Base-by-base conservation (phyloP, 2,329 filamentous ascomycete genomes). In the Periglandula ipomoeae region DNA sequence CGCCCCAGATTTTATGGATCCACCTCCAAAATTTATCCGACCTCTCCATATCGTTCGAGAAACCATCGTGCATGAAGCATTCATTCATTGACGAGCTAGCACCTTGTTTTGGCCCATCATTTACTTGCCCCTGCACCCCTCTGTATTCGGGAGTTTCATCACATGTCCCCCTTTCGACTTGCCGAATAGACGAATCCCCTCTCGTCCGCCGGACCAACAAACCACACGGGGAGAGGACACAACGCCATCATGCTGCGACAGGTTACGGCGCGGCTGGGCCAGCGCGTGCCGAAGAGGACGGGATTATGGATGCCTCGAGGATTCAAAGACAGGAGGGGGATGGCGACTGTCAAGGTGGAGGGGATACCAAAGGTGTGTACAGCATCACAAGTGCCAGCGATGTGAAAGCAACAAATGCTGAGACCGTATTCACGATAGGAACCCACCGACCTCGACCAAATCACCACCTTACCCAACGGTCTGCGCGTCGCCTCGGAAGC, bases 401-500 rank as follows among this genome's bases (percentile, higher is more conserved):
- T 32, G 11, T 9, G 26, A 32, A 13, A 32, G 27, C 27, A 11
- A 32, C 27, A 32, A 3, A 32, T 32, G 30, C 30, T 32, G 15
- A 32, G 30, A 10, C 15, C 30, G 30, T 32, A 32, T 32, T 32
- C 10, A 15, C 15, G 10, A 3, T 13, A 68, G 67, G 90, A 97
- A 63, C 88, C 89, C 13, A 84, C 83, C 44, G 88, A 95, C 55
- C 80, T 95, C 59, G 89, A 96, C 66, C 75, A 85, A 56, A 84
- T 97, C 60, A 95, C 90, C 7, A 90, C 84, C 1, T 80, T 98
- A 15, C 74, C 89, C 44, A 98, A 98, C 76, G 93, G 93, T 62
- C 73, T 98, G 56, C 87, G 91, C 50, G 89, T 98, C 51, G 93
- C 93, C 22, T 95, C 91, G 40, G 93, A 98, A 66, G 89, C 90